Base-by-base conservation (phyloP, 495 filamentous ascomycete genomes). In the Lindgomyces ingoldianus region DNA sequence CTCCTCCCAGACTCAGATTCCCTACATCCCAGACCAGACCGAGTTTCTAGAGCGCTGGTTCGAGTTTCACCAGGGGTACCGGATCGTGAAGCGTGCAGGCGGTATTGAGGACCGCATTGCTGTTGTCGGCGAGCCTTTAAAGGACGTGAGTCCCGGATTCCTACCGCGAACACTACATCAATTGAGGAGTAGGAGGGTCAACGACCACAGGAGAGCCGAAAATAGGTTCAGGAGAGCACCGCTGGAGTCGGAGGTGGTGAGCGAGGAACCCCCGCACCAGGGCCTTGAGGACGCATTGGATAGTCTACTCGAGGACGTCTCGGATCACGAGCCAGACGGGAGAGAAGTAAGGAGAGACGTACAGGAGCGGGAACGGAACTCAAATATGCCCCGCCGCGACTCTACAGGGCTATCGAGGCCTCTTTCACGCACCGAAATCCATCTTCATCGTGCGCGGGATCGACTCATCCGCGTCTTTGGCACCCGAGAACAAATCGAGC, bases 21-120 rank as follows among this genome's bases (percentile, higher is more conserved):
- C 78, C 26, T 59, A 73, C 16, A 49, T 70, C 16, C 78, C 78
- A 4, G 74, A 78, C 66, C 78, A 80, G 63, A 66, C 62, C 9
- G 74, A 68, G 18, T 80, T 79, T 51, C 57, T 79, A 26, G 49
- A 73, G 33, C 59, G 65, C 12, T 80, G 78, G 78, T 78, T 73
- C 65, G 78, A 80, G 30, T 78, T 73, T 61, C 74, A 79, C 61
- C 64, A 70, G 54, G 78, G 77, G 6, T 79, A 76, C 51, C 62
- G 74, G 49, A 69, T 74, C 21, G 73, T 74, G n/a, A 61, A 26
- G 51, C 47, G 44, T 9, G 59, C 70, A 41, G 75, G 77, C 51
- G 77, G 77, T 8, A 66, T 52, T 10, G 75, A 80, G 54, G 61
- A 73, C 19, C 72, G 76, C 27, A 70, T 74, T 16, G 65, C 71